Base-by-base conservation (phyloP, 2,329 filamentous ascomycete genomes). In the Fusarium tupiense region DNA sequence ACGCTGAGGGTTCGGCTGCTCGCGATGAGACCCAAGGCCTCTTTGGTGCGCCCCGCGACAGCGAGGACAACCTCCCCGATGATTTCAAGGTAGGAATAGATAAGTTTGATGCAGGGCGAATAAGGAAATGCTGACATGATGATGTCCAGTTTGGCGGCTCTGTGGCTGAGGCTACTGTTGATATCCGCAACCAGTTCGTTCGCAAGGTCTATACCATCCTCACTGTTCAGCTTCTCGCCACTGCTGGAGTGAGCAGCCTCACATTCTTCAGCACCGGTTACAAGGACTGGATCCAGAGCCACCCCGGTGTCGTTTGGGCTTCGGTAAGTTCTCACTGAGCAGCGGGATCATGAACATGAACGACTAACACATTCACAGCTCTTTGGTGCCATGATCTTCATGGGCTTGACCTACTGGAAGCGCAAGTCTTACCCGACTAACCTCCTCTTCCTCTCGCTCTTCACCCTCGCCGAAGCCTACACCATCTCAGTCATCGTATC, bases 171-270 rank as follows among this genome's bases (percentile, higher is more conserved):
- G 96, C 94, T 53, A 97, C 95, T 26, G 88, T 98, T 81, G 95
- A 97, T 80, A 98, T 99, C 81, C 93, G 96, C 77, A 97, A 98
- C 91, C 94, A 96, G 84, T 99, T 98, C 84, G 89, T 98, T 78
- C 92, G 95, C 84, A 98, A 98, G 88, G 96, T 99, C 81, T 99
- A 99, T 86, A 93, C 95, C 67, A 99, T 99, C 84, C 88, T 99
- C 85, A 97, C 96, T n/a, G 91, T 94, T 59, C 96, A 99, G 83
- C 91, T 99, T 61, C 87, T 98, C 80, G 91, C 92, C 66, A 99
- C 96, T 13, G 93, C 92, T 43, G 88, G 89, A 71, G 88, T 98
- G 76, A 95, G 93, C 85, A 90, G 92, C 71, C 85, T 98, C 77
- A 96, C 93, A 76, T 98, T 98, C 88, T 93, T 94, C 84, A 97